Base-by-base conservation (phyloP, 2,329 filamentous ascomycete species). In the Teratosphaeria pseudoeucalypti region DNA sequence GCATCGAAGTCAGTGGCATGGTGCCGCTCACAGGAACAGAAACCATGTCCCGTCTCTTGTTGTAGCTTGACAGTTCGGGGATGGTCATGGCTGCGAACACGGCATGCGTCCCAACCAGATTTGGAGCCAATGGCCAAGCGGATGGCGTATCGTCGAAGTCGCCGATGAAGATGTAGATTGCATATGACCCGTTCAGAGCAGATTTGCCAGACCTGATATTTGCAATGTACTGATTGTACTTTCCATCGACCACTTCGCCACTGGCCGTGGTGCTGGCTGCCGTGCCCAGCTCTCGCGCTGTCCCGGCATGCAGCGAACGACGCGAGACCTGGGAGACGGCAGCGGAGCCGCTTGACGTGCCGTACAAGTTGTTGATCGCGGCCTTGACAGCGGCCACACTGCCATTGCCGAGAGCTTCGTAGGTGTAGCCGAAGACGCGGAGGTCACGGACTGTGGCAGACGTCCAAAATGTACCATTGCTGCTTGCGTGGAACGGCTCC, bases 371-470 rank as follows among this genome's bases (percentile, higher is more conserved):
- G 67, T 88, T 89, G 65, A 92, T 78, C 1, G 78, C 71, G 1
- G 73, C 72, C 53, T 76, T 75, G 32, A 85, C 77, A 6, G 80
- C 73, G 0, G 73, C 68, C 32, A 70, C 58, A 58, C 67, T 74
- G 62, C 67, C 73, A 63, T 68, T 72, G 63, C 71, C 59, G 23
- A 64, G 47, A 23, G 92, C 89, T 0, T 84, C 78, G 68, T 95
- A 95, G 0, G 84, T 85, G 70, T 94, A 94, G 14, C 85, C 85
- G 71, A 94, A 87, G 1, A 75, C 77, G 29, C 78, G 77, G 6
- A 82, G 82, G 49, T 81, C 77, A 34, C 86, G 81, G 12, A 84
- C 79, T 61, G 77, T 78, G 57, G 85, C 79, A 0, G 87, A 87
- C 6, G 81, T 87, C 84, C 86, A 91, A 70, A 87, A 88, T 1